Base-by-base conservation (phyloP, 441 rosid species). In the Brassica balearica region DNA sequence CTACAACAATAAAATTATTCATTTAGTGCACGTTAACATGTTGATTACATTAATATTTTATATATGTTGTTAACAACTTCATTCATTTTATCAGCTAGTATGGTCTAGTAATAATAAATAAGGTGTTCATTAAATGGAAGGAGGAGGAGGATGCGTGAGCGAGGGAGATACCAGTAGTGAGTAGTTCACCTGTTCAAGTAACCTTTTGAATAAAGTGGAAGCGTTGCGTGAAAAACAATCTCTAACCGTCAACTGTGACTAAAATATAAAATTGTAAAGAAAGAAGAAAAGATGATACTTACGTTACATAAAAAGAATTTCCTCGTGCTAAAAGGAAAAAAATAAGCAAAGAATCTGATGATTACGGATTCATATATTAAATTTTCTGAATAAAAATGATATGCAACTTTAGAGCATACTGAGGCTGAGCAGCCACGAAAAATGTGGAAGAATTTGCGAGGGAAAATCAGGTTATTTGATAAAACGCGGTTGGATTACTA, bases 181-280 rank as follows among this genome's bases (percentile, higher is more conserved):
- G 76, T 70, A 36, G 71, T 66, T 59, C 77, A 77, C 46, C 81
- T 58, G 43, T 59, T 66, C 73, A 72, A 66, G 81, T 72, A 65
- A 78, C 73, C 81, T 78, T 66, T 46, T 46, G 34, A 59, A 32
- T 78, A 66, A 78, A 78, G 77, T 72, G 27, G 75, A 43, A 29
- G n/a, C 11, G 10, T 78, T 72, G 73, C 77, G 81, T 78, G 68
- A 32, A 20, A 9, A 72, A 59, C 81, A 78, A 72, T 72, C 73
- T 72, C 1, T 59, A 72, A 46, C 81, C 81, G 32, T 77, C 81
- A 66, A 72, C 22, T 71, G 41, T 66, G 72, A 71, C 76, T 25
- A 8, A n/a, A 17, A 34, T 17, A 75, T 10, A 41, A 10, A 61
- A 69, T 1, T 41, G 12, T 8, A 11, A 32, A 8, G 10, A 36